Evolutionary conservation across 1,284 basidiomycete genomes (phyloP), one percentile per base, ranked within the genome.

Genomic region (Melampsora americana): DNA sequence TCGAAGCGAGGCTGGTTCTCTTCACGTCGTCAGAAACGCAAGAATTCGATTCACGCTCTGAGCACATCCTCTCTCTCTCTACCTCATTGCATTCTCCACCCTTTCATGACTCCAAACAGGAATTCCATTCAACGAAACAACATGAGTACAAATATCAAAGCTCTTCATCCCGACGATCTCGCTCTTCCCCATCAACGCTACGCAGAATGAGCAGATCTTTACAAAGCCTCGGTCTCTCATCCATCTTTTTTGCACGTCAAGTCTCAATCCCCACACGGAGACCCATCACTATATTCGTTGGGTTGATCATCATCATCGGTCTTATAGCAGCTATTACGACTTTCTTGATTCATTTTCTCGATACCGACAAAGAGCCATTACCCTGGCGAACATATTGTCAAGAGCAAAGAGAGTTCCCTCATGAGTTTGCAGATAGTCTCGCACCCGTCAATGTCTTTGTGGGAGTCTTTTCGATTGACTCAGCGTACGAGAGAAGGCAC

Each of bases 381-480:
- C 94, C 95, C 59, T 99, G 94, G 93, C 89, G 93, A 79, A 89
- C 90, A 32, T 95, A 95, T 83, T 98, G 95, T 83, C 80, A 81
- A 64, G 80, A 80, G 56, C 83, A 84, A 76, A 81, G 81, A 0
- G 77, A 81, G 3, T 85, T 85, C 77, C 83, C 83, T 5, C 83
- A 85, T 79, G 80, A 80, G 2, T 81, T 83, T 32, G 83, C 83
- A 39, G 91, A 93, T 78, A 82, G 86, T 0, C 84, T 96, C n/a
- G 87, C 92, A 1, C 96, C 95, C 14, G 92, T 90, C 32, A 92
- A 94, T 65, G 84, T 99, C 23, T 90, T 96, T 79, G 84, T 98
- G 14, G 95, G 94, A 60, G 90, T 99, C 20, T 95, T 99, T 83
- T 92, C 92, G 28, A 89, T 91, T 79, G 95, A 97, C 83, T 90